phyloP scores from a whole-genome alignment of 2,329 filamentous ascomycete species.

The Xylaria sp. region DNA sequence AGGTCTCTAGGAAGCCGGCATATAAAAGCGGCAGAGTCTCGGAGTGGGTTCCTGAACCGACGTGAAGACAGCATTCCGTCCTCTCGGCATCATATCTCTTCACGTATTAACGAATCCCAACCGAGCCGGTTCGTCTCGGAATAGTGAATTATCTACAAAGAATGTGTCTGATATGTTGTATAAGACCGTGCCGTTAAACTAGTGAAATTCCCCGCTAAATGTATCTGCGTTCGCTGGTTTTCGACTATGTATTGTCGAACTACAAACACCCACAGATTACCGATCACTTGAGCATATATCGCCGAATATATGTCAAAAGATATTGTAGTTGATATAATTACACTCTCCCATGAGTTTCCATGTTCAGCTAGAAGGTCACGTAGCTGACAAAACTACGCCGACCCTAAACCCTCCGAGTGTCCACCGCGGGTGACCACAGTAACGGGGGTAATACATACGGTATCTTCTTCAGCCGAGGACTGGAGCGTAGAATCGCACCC shows the following conservation, averaged over 20 bases:
- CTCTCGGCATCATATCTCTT: constrained; percentile 18
- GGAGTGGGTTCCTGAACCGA: constrained; percentile 19
- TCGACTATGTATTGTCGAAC: background rate
- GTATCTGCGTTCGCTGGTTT: background rate
- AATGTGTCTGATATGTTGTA: background rate
- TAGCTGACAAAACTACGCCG: constrained; percentile 9
- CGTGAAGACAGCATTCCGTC: constrained; percentile 12
- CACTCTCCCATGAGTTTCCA: background rate
- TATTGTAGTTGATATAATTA: background rate
- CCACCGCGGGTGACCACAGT: no score
- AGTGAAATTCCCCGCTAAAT: background rate
- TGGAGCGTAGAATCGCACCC: background rate
- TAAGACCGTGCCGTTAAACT: background rate
- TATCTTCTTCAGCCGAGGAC: background rate
- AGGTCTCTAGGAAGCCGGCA: background rate
- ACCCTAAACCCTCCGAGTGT: background rate
- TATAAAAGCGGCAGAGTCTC: background rate
- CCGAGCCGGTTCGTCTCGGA: background rate
- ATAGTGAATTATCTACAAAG: constrained; percentile 16
- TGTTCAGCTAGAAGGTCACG: background rate
- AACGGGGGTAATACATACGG: background rate
- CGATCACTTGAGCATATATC: background rate
- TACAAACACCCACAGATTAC: background rate
- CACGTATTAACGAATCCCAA: background rate
- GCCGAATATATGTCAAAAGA: background rate